Evolutionary conservation across 2,329 filamentous ascomycete species (phyloP), one percentile per base, ranked within the genome.

Genomic region (Clarireedia hainanense): DNA sequence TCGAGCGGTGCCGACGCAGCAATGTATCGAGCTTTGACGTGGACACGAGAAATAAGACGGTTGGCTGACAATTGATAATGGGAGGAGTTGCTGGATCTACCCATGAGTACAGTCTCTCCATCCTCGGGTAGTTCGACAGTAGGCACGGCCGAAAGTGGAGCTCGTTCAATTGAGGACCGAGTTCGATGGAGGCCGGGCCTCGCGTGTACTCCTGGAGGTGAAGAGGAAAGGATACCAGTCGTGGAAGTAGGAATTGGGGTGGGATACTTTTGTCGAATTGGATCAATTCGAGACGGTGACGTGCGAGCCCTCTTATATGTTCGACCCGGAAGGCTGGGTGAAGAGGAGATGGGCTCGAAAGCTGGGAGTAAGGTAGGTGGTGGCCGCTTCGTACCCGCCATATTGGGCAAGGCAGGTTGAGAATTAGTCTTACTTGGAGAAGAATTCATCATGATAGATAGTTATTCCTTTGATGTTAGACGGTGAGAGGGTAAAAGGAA

Each of bases 181-280:
- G 81, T 80, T 65, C 86, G 83, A 64, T 80, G 76, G 40, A 85
- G 67, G 55, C 65, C 71, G 24, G 80, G 76, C 68, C 80, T 70
- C 72, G 68, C 68, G 65, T 70, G 74, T 65, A 71, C 73, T 66
- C 70, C 79, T 57, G 88, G 85, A 48, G 91, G 91, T 55, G 91
- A 95, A 48, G 90, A 95, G 39, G 89, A 90, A 63, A 96, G 76
- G 65, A 96, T 89, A 66, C 89, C 89, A 47, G 92, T 96, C 63
- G 90, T 95, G 3, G 94, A 97, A 4, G 92, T 96, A 20, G 92
- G 91, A 59, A 95, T 81, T 1, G 94, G 94, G 2, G 94, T 97
- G 43, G 94, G 94, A 74, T 97, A 97, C 68, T 86, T 90, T 17
- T 59, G 46, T 49, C 63, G 67, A 46, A 57, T 53, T 53, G 59